These are phyloP conservation scores for Globisporangium recalcitrans DNA, from an alignment of 352 stramenopile species.

Conservation along the genomic window DNA sequence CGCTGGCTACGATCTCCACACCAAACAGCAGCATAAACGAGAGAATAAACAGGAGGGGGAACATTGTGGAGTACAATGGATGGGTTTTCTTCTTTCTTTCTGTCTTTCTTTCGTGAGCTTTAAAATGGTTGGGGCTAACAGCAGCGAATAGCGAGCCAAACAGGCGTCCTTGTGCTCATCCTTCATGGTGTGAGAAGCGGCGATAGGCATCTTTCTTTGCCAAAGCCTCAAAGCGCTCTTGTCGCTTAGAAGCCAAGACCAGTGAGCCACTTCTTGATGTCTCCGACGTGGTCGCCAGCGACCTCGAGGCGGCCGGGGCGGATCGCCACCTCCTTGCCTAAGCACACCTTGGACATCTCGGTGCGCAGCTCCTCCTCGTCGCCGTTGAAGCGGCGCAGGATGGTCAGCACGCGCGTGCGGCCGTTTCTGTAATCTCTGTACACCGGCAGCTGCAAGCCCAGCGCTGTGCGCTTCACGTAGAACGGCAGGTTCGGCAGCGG, in stretches of 20 bases:
- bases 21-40: background rate
- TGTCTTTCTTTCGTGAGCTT: background rate
- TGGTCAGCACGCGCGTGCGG: conserved; percentile 82
- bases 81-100: background rate
- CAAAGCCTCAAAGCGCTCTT: background rate
- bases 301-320: conserved; percentile 77
- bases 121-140: background rate
- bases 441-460: conserved; percentile 77
- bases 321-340: conserved; percentile 62
- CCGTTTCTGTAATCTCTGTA: conserved; percentile 86
- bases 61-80: background rate
- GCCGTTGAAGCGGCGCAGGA: conserved; percentile 75
- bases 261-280: conserved; percentile 82
- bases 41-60: background rate
- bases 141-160: background rate
- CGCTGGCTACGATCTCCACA: background rate
- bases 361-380: conserved; percentile 69
- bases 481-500: conserved; percentile 65
- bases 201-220: background rate
- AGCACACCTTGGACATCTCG: conserved; percentile 84
- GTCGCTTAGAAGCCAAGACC: conserved; percentile 71
- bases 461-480: conserved; percentile 74
- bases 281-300: conserved; percentile 56
- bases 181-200: no score
- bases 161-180: background rate